Percentiles rank a stretch among this genome's conserved stretches.
Evolutionary conservation across 2,329 filamentous ascomycete genomes (phyloP).

Genomic region (Clarireedia monteithiana): DNA sequence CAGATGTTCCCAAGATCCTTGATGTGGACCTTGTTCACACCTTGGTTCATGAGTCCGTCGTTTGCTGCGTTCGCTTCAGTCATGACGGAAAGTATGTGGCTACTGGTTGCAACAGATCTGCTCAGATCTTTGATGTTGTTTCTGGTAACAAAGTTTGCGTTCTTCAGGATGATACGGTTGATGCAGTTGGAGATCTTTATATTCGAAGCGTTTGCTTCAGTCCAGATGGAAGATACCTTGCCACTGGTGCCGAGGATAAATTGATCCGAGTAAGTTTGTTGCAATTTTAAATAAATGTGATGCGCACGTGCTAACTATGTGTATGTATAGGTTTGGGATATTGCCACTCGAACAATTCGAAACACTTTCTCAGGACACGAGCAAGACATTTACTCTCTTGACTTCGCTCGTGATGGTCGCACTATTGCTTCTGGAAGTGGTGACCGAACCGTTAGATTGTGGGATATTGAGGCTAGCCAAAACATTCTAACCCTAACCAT

Average conservation of each 20-base stretch:
- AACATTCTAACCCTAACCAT: constrained; percentile 83
- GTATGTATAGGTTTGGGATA: constrained; percentile 80
- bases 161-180: constrained; percentile 80
- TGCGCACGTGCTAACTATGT: constrained; percentile 11
- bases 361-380: constrained; percentile 95
- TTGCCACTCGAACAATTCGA: constrained; percentile 71
- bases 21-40: constrained; percentile 95
- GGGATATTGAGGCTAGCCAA: constrained; percentile 83
- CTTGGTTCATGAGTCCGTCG: constrained; percentile 87
- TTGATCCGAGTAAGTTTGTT: constrained; percentile 72
- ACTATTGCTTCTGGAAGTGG: constrained; percentile 94
- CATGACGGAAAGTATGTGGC: constrained; percentile 92
- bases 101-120: constrained; percentile 95
- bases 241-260: constrained; percentile 96
- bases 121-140: constrained; percentile 95
- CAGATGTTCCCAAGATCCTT: constrained; percentile 76
- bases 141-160: constrained; percentile 83
- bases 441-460: constrained; percentile 87
- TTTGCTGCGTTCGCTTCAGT: constrained; percentile 97
- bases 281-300: background rate
- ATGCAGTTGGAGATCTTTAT: constrained; percentile 86
- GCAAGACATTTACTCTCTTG: constrained; percentile 95
- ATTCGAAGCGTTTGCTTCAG: constrained; percentile 99
- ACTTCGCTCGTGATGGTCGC: constrained; percentile 88
- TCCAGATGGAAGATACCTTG: constrained; percentile 86